phyloP scores from a whole-genome alignment of 2,329 filamentous ascomycete species.

The Fusarium aywerte region DNA sequence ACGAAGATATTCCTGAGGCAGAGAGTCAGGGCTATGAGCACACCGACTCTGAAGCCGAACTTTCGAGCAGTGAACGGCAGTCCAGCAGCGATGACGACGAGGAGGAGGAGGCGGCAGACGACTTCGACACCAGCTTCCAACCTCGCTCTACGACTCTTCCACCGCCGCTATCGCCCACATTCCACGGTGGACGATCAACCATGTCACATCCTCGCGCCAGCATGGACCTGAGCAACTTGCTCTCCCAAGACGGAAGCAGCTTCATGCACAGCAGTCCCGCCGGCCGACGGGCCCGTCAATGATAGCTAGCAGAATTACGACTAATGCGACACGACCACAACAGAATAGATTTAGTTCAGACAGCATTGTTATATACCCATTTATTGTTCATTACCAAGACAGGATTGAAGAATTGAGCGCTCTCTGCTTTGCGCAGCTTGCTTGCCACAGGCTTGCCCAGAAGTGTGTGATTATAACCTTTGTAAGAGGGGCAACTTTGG shows the following conservation, averaged over 20 bases:
- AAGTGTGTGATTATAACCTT: constrained; percentile 35
- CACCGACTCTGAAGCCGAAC: constrained; percentile 77
- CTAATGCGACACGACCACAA: constrained; percentile 23
- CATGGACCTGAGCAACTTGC: constrained; percentile 66
- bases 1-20: constrained; percentile 76
- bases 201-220: constrained; percentile 55
- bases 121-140: constrained; percentile 53
- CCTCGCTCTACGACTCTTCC: constrained; percentile 51
- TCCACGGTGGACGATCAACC: constrained; percentile 46
- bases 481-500: constrained; percentile 31
- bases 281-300: constrained; percentile 51
- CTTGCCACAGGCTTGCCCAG: constrained; percentile 28
- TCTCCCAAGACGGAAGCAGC: constrained; percentile 68
- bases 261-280: constrained; percentile 66
- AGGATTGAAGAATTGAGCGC: constrained; percentile 34
- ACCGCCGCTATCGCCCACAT: constrained; percentile 54
- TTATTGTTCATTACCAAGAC: constrained; percentile 29
- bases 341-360: constrained; percentile 16
- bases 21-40: constrained; percentile 77
- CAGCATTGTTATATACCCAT: constrained; percentile 42
- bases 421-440: constrained; percentile 13
- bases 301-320: constrained; percentile 30
- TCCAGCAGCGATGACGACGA: constrained; percentile 52
- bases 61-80: constrained; percentile 62
- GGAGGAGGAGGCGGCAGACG: constrained; percentile 48